Conservation (phyloP, 495 filamentous ascomycete species). For the Neurospora hispaniola region DNA sequence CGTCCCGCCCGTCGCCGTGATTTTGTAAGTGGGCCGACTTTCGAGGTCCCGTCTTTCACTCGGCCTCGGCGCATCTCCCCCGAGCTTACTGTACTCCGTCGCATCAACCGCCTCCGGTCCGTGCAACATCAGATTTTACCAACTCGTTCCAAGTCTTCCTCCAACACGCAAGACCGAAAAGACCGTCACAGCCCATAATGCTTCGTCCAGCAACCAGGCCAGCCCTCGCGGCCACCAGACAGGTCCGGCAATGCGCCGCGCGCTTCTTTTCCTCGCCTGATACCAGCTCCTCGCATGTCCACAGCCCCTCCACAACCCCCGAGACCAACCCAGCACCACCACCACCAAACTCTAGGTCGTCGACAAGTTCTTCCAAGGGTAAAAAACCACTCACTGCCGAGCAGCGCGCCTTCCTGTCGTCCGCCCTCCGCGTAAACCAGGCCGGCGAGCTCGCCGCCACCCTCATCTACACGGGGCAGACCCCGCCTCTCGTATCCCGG, state of each 20-base stretch:
- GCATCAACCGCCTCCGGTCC: background rate
- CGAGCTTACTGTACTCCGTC: background rate
- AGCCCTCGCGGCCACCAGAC: background rate
- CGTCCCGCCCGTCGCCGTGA: background rate
- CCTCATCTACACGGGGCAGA: constrained; percentile 76
- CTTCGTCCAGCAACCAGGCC: background rate
- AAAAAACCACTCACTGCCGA: constrained; percentile 48
- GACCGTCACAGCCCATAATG: background rate
- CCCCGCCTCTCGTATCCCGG: constrained; percentile 56
- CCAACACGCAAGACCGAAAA: background rate
- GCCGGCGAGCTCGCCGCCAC: constrained; percentile 82
- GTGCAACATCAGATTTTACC: background rate
- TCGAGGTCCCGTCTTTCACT: background rate
- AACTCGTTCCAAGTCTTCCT: background rate
- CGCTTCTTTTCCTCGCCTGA: constrained; percentile 2
- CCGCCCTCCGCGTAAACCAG: constrained; percentile 81
- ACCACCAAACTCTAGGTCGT: constrained; percentile 4
- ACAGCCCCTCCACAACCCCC: background rate
- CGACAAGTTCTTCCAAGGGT: constrained; percentile 23
- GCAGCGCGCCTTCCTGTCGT: constrained; percentile 68
- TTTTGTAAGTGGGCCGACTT: background rate
- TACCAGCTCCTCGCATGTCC: constrained; percentile 3
- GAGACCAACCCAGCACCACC: background rate
- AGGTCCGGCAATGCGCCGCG: background rate
- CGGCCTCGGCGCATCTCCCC: background rate